phyloP scores from a whole-genome alignment of 2,329 filamentous ascomycete genomes.

The Xylaria sp. region DNA sequence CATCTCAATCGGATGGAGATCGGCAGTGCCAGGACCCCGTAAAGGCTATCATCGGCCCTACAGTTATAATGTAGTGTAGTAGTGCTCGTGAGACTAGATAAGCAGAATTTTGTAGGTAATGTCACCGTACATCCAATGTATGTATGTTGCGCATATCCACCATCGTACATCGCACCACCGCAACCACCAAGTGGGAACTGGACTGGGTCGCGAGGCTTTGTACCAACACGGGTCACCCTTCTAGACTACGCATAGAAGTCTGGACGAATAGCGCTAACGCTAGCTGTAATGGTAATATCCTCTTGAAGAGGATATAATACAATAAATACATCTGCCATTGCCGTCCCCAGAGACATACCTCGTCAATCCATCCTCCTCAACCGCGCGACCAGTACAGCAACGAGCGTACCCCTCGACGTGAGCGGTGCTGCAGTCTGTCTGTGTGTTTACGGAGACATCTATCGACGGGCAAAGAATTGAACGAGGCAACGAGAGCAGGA shows the following conservation, averaged over 20 bases:
- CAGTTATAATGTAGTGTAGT: too few species aligned
- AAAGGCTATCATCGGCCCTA: slow-evolving; percentile 27
- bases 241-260: slow-evolving; percentile 9
- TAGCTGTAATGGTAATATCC: background rate
- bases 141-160: slow-evolving; percentile 12
- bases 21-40: slow-evolving; percentile 12
- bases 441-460: background rate
- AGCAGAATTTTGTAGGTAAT: slow-evolving; percentile 1
- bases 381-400: background rate
- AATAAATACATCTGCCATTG: background rate
- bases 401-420: slow-evolving; percentile 1
- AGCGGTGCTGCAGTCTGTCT: background rate
- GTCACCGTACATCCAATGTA: background rate
- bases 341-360: background rate
- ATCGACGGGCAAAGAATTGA: background rate
- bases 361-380: slow-evolving; percentile 9
- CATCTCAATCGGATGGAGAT: slow-evolving; percentile 20
- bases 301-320: background rate
- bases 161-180: slow-evolving; percentile 11
- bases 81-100: background rate
- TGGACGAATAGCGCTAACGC: background rate
- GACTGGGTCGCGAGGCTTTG: background rate
- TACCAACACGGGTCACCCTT: background rate
- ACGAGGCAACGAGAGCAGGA: slow-evolving; percentile 17
- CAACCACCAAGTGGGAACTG: slow-evolving; percentile 9